Base-by-base conservation (phyloP, 2,329 filamentous ascomycete species). In the Conoideocrella luteorostrata region DNA sequence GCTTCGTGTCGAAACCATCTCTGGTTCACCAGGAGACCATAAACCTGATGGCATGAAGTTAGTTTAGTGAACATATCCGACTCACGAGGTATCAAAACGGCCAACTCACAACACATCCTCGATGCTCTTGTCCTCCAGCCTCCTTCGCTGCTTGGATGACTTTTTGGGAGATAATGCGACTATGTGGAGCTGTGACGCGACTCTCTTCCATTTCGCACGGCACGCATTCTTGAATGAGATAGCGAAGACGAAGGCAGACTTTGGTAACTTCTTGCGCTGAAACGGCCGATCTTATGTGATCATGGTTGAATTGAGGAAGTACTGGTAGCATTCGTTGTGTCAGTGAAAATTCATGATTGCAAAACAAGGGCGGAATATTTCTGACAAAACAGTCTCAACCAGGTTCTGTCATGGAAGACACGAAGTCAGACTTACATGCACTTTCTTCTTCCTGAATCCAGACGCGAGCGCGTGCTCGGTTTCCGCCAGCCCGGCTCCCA, bases 171-270 rank as follows among this genome's bases (percentile, higher is more conserved):
- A 98, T 88, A 62, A 98, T 74, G 36, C 80, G 78, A 64, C 88
- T 94, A 65, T 97, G 89, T 3, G 91, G 80, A 40, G 75, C 75
- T 4, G 86, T 93, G 58, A 98, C 74, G 44, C 78, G 71, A 5
- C 73, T 73, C 58, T 87, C 80, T 46, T 93, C 84, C 30, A 98
- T 74, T 64, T 98, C 93, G 69, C 88, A 96, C 2, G 91, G 87
- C 21, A 98, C 79, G 44, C 89, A 84, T 61, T 89, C 79, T 65
- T 95, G 89, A 56, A 98, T 82, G 54, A 95, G 81, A 60, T 94
- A 88, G 56, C 91, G 94, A 51, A 98, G 73, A 45, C 89, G 87
- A 13, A 98, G 77, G 21, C 90, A 91, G 44, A 94, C 76, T 61
- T 90, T 90, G 48, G 91, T 96, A 49, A 96, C 90, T 56, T 93